Evolutionary conservation across 345 rosid species (phyloP), one percentile per base, ranked within the genome.

Genomic region (Hibiscus mutabilis): DNA sequence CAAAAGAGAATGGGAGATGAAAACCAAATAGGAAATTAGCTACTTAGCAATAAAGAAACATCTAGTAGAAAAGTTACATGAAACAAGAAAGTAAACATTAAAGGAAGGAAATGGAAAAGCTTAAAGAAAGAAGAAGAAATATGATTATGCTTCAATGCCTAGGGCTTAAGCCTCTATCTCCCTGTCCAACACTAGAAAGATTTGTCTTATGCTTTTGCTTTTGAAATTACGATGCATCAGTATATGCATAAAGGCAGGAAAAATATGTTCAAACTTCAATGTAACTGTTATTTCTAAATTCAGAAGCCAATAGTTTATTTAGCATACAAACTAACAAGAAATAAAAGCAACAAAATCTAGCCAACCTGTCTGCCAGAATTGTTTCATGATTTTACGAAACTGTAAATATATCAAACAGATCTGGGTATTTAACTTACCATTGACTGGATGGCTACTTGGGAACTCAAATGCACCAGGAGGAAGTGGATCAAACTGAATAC

Each of bases 391-490:
- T 25, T n/a, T 46, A 66, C 27, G 22, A 15, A 49, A 9, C 25
- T 46, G 53, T 47, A 21, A 16, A 47, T 49, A 16, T 15, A 49
- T 16, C 70, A 67, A 16, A 49, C 25, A 51, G 15, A 67, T 27
- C 59, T 4, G 10, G 16, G 3, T 19, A 53, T 53, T 19, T 11
- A 77, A 74, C 87, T 79, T 84, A 89, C 96, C 93, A 61, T 74
- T 83, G 72, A 77, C 79, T 22, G 83, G 80, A 71, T 80, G 79
- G 75, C 74, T 74, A 68, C 74, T 79, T 66, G 81, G 85, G 14
- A 87, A 88, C 79, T 88, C 92, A 78, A 94, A 94, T 62, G 97
- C 95, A 75, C 86, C 85, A 42, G 96, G 96, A 74, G 97, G 97
- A 76, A 88, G 93, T 56, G 85, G 77, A 71, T 91, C 88, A 85